Evolutionary conservation across 768 basidiomycete species (phyloP), one percentile per base, ranked within the genome.

Genomic region (Calocybe indica): DNA sequence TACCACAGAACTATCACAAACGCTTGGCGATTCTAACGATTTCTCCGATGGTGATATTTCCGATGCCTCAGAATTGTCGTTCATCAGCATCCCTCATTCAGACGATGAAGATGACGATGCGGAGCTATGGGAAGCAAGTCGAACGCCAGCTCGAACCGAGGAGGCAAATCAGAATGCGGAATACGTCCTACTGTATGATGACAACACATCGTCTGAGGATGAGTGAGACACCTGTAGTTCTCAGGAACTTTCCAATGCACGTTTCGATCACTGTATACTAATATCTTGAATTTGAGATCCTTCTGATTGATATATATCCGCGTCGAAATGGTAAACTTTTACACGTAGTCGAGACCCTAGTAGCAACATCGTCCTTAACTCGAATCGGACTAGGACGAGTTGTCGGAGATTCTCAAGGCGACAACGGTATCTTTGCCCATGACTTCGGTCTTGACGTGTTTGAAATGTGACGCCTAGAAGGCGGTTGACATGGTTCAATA

Each of bases 161-260:
- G 44, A 66, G 52, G 46, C 51, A 7, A 52, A 56, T 35, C 65
- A 71, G 34, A 60, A 60, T 5, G 62, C 75, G 53, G 85, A 88
- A 51, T 89, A 85, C 57, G 84, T 88, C 10, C 70, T 89, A 47
- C 62, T 88, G 49, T 88, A 85, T 53, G 87, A 87, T 57, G 81
- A 80, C 51, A 71, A 69, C 43, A 76, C 75, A 4, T 22, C 22
- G 6, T 78, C 78, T 0, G 79, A 80, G 32, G 79, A 76, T 36
- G 76, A 78, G 31, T 64, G 44, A 60, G 29, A 8, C 13, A 29
- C 6, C 47, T 9, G 31, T 49, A 13, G 36, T 28, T 48, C 3
- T 39, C n/a, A 22, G 35, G 29, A 14, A 33, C 33, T 11, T 41
- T 41, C 5, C 12, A 11, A 12, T 31, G n/a, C 40, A 22, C 22